phyloP scores from a whole-genome alignment of 2,329 filamentous ascomycete genomes.

The Colletotrichum sp. region DNA sequence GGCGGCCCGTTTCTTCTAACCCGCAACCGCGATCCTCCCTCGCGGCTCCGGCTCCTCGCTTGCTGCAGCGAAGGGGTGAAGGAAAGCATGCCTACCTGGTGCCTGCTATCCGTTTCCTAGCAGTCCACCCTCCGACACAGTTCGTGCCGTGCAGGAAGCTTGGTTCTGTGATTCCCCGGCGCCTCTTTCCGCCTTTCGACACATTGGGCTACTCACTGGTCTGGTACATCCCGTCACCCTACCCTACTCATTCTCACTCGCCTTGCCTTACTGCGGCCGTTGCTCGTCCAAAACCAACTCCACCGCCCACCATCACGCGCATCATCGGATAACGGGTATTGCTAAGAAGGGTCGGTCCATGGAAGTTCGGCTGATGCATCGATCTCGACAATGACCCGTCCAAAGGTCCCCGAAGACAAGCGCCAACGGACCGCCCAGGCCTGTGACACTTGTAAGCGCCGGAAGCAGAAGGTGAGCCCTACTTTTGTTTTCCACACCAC shows the following conservation, averaged over 20 bases:
- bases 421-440: slow-evolving; percentile 68
- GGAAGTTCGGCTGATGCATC: slow-evolving; percentile 19
- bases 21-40: not conserved
- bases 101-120: slow-evolving; percentile 6
- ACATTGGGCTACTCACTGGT: not conserved
- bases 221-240: not conserved
- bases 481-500: not conserved
- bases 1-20: not conserved
- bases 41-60: not conserved
- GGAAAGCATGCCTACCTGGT: slow-evolving; percentile 12
- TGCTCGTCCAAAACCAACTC: slow-evolving; percentile 5
- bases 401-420: slow-evolving; percentile 62
- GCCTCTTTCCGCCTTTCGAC: slow-evolving; percentile 3
- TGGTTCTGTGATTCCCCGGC: slow-evolving; percentile 3
- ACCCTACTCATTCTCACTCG: not conserved
- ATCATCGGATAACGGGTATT: slow-evolving; percentile 22
- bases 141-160: slow-evolving; percentile 6
- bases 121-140: slow-evolving; percentile 1
- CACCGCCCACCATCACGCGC: not conserved
- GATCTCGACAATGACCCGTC: slow-evolving; percentile 51
- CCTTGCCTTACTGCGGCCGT: not conserved
- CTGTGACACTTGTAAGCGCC: slow-evolving; percentile 68
- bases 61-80: not conserved
- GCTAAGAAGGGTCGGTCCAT: slow-evolving; percentile 3
- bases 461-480: slow-evolving; percentile 69